Conservation (phyloP, 257 asterid genomes). For the Handroanthus guayacan region DNA sequence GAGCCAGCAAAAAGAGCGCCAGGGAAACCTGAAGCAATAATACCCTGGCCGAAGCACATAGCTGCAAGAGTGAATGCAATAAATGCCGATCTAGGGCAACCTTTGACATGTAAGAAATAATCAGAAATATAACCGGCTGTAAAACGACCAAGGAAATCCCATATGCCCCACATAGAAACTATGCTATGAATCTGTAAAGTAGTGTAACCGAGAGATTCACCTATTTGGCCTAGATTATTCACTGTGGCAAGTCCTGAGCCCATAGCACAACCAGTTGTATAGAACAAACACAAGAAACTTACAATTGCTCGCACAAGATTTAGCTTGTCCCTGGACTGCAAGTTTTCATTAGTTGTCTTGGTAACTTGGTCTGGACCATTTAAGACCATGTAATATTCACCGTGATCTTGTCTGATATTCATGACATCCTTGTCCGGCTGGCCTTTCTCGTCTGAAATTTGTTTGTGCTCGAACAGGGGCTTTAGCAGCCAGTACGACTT, state of each 20-base stretch:
- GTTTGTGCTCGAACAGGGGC: slow-evolving; percentile 81
- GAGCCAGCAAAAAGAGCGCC: slow-evolving; percentile 77
- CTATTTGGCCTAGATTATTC: slow-evolving; percentile 62
- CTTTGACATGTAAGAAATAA: slow-evolving; percentile 58
- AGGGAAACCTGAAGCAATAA: slow-evolving; percentile 70
- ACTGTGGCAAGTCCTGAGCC: slow-evolving; percentile 68
- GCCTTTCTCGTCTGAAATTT: slow-evolving; percentile 43
- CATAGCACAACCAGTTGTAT: slow-evolving; percentile 60
- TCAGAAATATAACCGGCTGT: slow-evolving; percentile 88
- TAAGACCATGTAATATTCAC: slow-evolving; percentile 50
- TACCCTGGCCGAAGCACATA: slow-evolving; percentile 74
- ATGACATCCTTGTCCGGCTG: slow-evolving; percentile 32
- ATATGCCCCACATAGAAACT: slow-evolving; percentile 91
- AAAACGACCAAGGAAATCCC: slow-evolving; percentile 89
- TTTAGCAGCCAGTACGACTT: slow-evolving; percentile 59
- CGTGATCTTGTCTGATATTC: slow-evolving; percentile 41
- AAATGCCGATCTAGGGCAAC: slow-evolving; percentile 75
- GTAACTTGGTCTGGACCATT: slow-evolving; percentile 48
- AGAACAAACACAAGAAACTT: slow-evolving; percentile 64
- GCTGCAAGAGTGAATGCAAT: slow-evolving; percentile 61
- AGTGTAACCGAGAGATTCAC: slow-evolving; percentile 62
- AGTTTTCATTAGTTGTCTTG: slow-evolving; percentile 36
- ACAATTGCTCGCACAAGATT: slow-evolving; percentile 55
- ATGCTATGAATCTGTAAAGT: slow-evolving; percentile 59
- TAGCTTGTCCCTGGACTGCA: slow-evolving; percentile 44